Base-by-base conservation (phyloP, 2,329 filamentous ascomycete genomes). In the Paracorniculantispora psalliotae region DNA sequence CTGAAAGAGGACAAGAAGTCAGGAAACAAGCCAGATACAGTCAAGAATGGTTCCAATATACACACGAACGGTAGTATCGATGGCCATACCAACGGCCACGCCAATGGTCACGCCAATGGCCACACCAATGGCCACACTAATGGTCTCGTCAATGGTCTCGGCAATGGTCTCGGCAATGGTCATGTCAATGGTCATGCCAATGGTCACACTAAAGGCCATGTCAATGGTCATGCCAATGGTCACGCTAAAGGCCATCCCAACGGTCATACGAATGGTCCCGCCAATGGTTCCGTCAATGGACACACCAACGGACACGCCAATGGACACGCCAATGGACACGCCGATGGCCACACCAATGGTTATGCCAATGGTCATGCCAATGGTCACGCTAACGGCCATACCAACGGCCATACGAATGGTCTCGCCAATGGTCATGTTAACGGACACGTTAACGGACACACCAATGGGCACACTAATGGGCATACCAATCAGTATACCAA, bases 1-100 rank as follows among this genome's bases (percentile, higher is more conserved):
- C 61, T 77, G 21, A 2, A 17, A 17, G 57, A 60, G 28, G 26
- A 28, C n/a, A 13, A 47, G 43, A 4, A 28, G 52, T 10, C 46
- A 60, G 37, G 37, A 33, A 4, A n/a, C n/a, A n/a, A n/a, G n/a
- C n/a, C n/a, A n/a, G n/a, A n/a, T n/a, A n/a, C n/a, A n/a, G n/a
- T n/a, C n/a, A n/a, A n/a, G n/a, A n/a, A n/a, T n/a, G n/a, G n/a
- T n/a, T 10, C n/a, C n/a, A 53, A 43, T 25, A 39, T 41, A 2
- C 10, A 61, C 8, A 9, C 41, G 15, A 60, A 60, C 19, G 51
- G 56, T 10, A 1, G 30, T 7, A 28, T 37, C 17, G 61, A 59
- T 28, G 47, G 56, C 1, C 25, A 56, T 9, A n/a, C n/a, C 7
- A 50, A 50, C n/a, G 50, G 41, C 2, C 19, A 44, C 5, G 9